phyloP scores from a whole-genome alignment of 2,329 filamentous ascomycete species.

The Colletotrichum chrysophilum region DNA sequence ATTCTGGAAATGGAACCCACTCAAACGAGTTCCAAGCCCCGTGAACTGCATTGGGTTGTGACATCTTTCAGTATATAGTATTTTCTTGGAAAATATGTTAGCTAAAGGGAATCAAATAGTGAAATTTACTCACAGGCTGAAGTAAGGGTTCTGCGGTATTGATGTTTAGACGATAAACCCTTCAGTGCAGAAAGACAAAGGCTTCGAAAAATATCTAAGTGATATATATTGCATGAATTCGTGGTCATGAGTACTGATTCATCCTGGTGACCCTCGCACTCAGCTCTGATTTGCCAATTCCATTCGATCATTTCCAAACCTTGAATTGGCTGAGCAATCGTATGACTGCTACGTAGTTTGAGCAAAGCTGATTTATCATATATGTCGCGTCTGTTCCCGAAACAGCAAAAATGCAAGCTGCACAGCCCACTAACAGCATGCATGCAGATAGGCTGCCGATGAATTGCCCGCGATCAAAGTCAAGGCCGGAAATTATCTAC shows the following conservation, averaged over 20 bases:
- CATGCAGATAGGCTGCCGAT: neutral
- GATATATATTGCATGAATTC: accelerated
- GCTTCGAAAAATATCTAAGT: too few species aligned
- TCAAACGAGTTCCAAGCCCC: neutral
- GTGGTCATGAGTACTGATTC: neutral
- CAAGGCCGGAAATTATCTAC: neutral
- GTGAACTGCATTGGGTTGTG: neutral
- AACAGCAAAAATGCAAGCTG: neutral
- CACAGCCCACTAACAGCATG: neutral
- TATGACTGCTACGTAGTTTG: neutral
- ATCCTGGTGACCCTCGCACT: neutral
- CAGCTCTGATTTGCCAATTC: neutral
- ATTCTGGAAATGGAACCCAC: neutral
- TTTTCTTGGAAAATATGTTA: neutral
- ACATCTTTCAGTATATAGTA: accelerated
- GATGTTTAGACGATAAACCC: neutral
- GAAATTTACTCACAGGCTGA: neutral
- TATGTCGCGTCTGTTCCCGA: neutral
- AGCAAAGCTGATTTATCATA: accelerated
- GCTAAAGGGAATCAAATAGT: accelerated
- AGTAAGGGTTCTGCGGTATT: neutral
- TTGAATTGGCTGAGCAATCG: accelerated
- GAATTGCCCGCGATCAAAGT: accelerated
- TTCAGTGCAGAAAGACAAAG: too few species aligned
- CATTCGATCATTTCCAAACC: accelerated